phyloP scores from a whole-genome alignment of 306 rosid genomes.

The Cucumis melo region DNA sequence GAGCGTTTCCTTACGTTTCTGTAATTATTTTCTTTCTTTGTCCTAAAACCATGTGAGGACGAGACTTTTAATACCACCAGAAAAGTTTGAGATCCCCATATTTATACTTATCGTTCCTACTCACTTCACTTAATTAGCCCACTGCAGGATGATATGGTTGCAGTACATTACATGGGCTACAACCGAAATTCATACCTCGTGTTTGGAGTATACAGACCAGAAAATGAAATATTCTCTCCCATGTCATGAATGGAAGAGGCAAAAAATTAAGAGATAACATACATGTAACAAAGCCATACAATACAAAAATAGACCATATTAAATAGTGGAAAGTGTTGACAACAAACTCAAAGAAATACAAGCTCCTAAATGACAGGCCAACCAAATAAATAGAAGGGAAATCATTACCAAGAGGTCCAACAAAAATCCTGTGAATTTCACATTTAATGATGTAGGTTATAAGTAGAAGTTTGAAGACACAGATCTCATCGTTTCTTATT shows the following conservation, averaged over 20 bases:
- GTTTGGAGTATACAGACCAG: neutral
- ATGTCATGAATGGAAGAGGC: neutral
- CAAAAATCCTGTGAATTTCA: neutral
- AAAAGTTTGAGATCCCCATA: neutral
- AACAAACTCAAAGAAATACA: neutral
- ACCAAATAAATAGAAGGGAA: neutral
- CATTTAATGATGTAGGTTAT: neutral
- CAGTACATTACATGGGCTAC: neutral
- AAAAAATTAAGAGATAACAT: neutral
- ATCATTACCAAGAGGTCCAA: neutral
- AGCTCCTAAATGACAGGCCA: neutral
- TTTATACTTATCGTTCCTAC: neutral
- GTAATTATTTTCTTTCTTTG: neutral
- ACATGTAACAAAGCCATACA: constrained; percentile 1
- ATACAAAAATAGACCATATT: neutral
- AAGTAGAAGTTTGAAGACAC: neutral
- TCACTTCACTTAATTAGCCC: neutral
- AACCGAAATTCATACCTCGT: neutral
- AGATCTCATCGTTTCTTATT: neutral
- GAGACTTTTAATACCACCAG: neutral
- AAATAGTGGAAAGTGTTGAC: neutral
- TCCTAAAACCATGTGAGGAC: constrained; percentile 1
- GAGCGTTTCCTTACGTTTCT: neutral
- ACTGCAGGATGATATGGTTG: constrained; percentile 1
- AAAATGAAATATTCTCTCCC: neutral